Base-by-base conservation (phyloP, 805 yeast species). In the Starmerella cellae region DNA sequence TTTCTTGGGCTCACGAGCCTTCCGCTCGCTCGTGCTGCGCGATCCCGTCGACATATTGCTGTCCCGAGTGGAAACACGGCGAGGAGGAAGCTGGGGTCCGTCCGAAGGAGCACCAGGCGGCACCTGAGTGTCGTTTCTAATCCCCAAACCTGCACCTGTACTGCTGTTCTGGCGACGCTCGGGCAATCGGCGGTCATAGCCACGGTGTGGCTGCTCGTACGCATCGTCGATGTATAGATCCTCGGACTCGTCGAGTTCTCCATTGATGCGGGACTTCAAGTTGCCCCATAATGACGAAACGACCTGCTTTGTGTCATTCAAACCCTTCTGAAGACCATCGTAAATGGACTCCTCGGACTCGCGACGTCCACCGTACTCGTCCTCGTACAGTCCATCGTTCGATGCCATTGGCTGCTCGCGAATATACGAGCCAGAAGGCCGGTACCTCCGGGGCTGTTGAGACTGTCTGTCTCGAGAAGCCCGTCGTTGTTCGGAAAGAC, bases 231-330 rank as follows among this genome's bases (percentile, higher is more conserved):
- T 31, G 17, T 27, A 23, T 16, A 11, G 4, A 6, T 33, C 36
- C 5, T 36, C 17, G 14, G 34, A 6, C 23, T 57, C 44, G 37
- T 50, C 44, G 43, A 37, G 46, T 55, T 43, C 57, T 43, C 42
- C 47, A 44, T 37, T 45, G 44, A 54, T 23, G 14, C 53, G 50
- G 34, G 41, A 42, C 39, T 45, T 44, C 35, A 54, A 34, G 19
- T 30, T 33, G 34, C 44, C 49, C 50, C 56, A 54, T 19, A 55
- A 39, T 18, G 51, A 42, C 14, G 47, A 41, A 10, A 52, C 47
- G 2, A 37, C 47, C 32, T 48, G 49, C 26, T 50, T 41, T 4
- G 56, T 48, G 37, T 52, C 58, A 31, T 38, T 40, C 30, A 45
- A 24, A 32, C 55, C 51, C 17, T 42, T 39, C 39, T 41, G 50